These are phyloP conservation scores for Pyrus hybrid DNA, from an alignment of 331 rosid genomes.

Conservation along the genomic window DNA sequence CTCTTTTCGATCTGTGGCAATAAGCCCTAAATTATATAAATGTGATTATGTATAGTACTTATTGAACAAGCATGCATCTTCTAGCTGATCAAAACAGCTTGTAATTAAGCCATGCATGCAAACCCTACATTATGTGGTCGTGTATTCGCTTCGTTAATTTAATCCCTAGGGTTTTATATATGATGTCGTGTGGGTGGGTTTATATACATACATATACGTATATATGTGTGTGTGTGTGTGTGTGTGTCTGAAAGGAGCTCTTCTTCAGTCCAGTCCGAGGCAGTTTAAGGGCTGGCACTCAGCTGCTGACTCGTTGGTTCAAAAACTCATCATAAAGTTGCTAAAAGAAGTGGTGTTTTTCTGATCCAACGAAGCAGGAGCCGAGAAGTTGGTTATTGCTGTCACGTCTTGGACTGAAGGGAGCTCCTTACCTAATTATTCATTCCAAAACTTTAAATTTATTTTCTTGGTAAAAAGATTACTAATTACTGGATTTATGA, in stretches of 20 bases:
- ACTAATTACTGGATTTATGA: background rate
- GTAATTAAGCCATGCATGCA: background rate
- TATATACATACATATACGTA: background rate
- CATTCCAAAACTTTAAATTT: background rate
- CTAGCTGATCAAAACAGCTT: background rate
- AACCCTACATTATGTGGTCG: background rate
- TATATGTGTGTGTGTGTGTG: too few species aligned
- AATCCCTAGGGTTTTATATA: background rate
- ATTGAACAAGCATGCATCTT: background rate
- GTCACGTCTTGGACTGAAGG: constrained; percentile 99
- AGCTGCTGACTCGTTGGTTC: constrained; percentile 99
- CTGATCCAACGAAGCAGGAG: constrained; percentile 93
- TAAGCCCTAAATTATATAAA: too few species aligned
- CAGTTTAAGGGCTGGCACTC: constrained; percentile 25
- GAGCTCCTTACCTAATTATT: constrained; percentile 55
- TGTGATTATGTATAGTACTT: too few species aligned
- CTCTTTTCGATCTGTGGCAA: background rate
- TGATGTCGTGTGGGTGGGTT: background rate
- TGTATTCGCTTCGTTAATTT: too few species aligned
- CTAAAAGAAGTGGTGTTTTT: constrained; percentile 34
- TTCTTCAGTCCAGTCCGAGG: constrained; percentile 87
- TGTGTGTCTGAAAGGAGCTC: constrained; percentile 46
- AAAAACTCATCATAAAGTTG: constrained; percentile 33
- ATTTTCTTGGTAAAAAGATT: background rate
- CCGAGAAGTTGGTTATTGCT: constrained; percentile 43